These are phyloP conservation scores for Trichoderma sp. DNA, from an alignment of 2,329 filamentous ascomycete genomes.

Conservation along the genomic window DNA sequence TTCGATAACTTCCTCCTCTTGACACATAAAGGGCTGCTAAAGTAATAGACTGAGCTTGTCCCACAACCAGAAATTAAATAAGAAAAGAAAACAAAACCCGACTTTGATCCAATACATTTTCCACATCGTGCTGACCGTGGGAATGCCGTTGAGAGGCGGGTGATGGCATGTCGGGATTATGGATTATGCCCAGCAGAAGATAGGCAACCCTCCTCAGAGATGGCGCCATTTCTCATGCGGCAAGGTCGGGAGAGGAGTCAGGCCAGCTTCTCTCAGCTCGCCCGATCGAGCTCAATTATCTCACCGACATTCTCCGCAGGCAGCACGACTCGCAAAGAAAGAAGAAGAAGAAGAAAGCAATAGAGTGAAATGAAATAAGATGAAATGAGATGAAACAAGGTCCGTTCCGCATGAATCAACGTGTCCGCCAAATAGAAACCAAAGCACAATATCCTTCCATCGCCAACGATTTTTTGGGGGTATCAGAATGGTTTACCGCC, in stretches of 20 bases:
- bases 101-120: background rate
- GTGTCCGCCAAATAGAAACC: constrained; percentile 26
- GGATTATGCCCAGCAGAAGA: background rate
- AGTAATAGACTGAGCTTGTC: background rate
- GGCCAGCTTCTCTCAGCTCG: constrained; percentile 7
- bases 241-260: constrained; percentile 10
- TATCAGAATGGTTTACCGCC: constrained; percentile 41
- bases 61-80: background rate
- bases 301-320: constrained; percentile 12
- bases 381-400: background rate
- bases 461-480: constrained; percentile 38
- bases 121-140: constrained; percentile 4
- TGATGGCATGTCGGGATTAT: background rate
- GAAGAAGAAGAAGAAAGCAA: background rate
- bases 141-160: background rate
- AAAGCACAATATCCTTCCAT: constrained; percentile 30
- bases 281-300: constrained; percentile 10
- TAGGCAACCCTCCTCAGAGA: background rate
- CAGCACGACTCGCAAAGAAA: background rate
- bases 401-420: constrained; percentile 21
- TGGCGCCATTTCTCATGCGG: constrained; percentile 7
- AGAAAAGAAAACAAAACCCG: background rate
- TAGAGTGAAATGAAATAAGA: background rate
- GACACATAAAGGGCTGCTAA: constrained; percentile 26
- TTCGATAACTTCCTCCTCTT: constrained; percentile 31